These are phyloP conservation scores for Asterella californica DNA, from an alignment of 225 moss, liverwort and hornwort genomes.

Conservation along the genomic window DNA sequence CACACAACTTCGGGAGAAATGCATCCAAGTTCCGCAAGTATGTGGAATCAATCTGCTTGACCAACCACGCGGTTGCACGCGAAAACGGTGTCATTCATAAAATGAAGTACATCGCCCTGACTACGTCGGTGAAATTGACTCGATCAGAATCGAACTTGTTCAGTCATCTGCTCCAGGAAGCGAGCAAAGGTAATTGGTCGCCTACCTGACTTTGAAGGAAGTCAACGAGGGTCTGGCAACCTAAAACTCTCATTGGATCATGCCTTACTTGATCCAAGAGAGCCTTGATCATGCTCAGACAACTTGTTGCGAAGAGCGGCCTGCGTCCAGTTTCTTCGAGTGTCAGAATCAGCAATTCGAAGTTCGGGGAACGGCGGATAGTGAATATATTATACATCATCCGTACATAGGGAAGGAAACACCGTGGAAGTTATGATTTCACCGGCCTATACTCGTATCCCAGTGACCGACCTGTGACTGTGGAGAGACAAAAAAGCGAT, in stretches of 20 bases:
- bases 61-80: background rate
- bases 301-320: slow-evolving; percentile 73
- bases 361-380: too few species aligned
- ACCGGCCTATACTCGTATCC: background rate
- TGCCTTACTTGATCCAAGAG: slow-evolving; percentile 74
- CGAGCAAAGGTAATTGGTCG: too few species aligned
- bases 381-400: background rate
- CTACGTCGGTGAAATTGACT: background rate
- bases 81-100: background rate
- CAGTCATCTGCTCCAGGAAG: background rate
- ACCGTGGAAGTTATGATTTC: background rate
- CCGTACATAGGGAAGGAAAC: background rate
- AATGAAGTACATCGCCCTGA: background rate
- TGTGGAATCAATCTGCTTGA: slow-evolving; percentile 69
- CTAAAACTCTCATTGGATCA: slow-evolving; percentile 67
- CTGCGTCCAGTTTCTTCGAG: slow-evolving; percentile 37
- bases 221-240: slow-evolving; percentile 49
- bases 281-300: slow-evolving; percentile 65
- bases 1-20: slow-evolving; percentile 56
- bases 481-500: background rate
- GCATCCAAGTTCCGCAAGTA: slow-evolving; percentile 82
- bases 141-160: background rate
- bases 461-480: background rate
- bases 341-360: too few species aligned
- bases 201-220: slow-evolving; percentile 49